Evolutionary conservation across 148 eudicot genomes (phyloP).

Genomic region (Camellia granthamiana): DNA sequence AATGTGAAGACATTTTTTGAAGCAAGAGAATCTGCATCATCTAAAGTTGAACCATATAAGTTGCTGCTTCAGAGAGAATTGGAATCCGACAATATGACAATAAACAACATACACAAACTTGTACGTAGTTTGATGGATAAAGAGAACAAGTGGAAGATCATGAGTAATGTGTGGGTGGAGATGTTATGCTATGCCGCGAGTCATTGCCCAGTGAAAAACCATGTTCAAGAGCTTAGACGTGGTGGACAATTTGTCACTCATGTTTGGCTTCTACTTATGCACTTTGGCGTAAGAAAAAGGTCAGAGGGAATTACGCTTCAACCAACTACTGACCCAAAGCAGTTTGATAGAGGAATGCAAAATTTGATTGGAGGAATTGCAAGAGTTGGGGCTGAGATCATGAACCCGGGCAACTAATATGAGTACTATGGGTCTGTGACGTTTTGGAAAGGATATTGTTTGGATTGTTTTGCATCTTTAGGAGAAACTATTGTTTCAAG

Average conservation of each 20-base stretch:
- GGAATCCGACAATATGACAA: background rate
- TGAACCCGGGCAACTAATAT: background rate
- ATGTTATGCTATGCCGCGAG: conserved; percentile 1
- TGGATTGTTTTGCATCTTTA: too few relatives aligned
- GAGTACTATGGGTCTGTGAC: too few relatives aligned
- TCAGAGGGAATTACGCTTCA: background rate
- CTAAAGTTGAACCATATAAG: background rate
- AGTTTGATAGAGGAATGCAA: background rate
- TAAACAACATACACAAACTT: too few relatives aligned
- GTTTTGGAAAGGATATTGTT: too few relatives aligned
- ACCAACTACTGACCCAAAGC: background rate
- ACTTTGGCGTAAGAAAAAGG: background rate
- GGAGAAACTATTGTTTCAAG: too few relatives aligned
- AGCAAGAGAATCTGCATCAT: background rate
- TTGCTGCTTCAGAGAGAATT: background rate
- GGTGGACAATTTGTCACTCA: conserved; percentile 13
- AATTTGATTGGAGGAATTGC: too few relatives aligned
- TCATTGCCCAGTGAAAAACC: background rate
- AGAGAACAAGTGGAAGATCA: background rate
- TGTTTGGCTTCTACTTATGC: conserved; percentile 2
- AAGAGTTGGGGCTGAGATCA: background rate
- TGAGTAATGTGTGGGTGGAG: conserved; percentile 9
- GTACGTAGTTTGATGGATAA: background rate
- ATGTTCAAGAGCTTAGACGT: background rate
- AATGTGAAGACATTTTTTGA: background rate